Percentiles rank a stretch among this genome's conserved stretches.
Conservation (phyloP, 2,329 filamentous ascomycete species). For the Emericellopsis cladophorae region DNA sequence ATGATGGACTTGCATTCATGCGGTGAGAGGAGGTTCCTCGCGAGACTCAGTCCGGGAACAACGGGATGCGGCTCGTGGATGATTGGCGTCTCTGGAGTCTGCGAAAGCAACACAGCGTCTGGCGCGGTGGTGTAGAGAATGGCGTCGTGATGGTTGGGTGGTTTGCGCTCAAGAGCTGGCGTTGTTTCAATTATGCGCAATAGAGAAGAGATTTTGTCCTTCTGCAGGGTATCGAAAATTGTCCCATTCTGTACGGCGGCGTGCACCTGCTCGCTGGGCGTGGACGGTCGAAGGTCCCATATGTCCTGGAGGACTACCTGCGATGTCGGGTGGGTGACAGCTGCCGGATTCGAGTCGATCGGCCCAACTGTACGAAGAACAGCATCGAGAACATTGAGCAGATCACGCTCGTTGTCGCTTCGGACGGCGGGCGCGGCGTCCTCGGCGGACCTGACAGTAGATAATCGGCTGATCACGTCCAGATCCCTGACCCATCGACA, state of each 20-base stretch:
- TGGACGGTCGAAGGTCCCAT: slow-evolving; percentile 43
- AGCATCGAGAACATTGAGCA: slow-evolving; percentile 49
- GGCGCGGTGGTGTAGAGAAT: slow-evolving; percentile 49
- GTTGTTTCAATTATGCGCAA: slow-evolving; percentile 47
- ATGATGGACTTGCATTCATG: slow-evolving; percentile 55
- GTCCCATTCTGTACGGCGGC: slow-evolving; percentile 45
- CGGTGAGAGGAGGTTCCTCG: slow-evolving; percentile 45
- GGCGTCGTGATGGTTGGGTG: slow-evolving; percentile 54
- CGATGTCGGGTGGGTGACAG: slow-evolving; percentile 9
- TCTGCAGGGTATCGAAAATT: slow-evolving; percentile 29
- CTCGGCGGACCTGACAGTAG: slow-evolving; percentile 33
- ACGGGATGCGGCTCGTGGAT: slow-evolving; percentile 45
- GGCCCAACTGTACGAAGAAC: slow-evolving; percentile 51
- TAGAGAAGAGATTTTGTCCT: slow-evolving; percentile 27
- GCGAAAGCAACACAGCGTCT: slow-evolving; percentile 39
- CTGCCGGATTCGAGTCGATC: slow-evolving; percentile 33
- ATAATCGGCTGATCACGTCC: slow-evolving; percentile 54
- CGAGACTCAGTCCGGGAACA: slow-evolving; percentile 48
- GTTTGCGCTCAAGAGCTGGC: slow-evolving; percentile 46
- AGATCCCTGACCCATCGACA: slow-evolving; percentile 63
- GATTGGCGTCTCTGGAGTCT: slow-evolving; percentile 26
- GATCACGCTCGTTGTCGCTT: slow-evolving; percentile 18
- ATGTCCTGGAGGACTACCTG: slow-evolving; percentile 45
- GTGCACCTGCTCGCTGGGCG: slow-evolving; percentile 29
- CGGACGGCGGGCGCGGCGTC: slow-evolving; percentile 6